Evolutionary conservation across 1,139 yeast genomes (phyloP).

Genomic region (Candida anutae): DNA sequence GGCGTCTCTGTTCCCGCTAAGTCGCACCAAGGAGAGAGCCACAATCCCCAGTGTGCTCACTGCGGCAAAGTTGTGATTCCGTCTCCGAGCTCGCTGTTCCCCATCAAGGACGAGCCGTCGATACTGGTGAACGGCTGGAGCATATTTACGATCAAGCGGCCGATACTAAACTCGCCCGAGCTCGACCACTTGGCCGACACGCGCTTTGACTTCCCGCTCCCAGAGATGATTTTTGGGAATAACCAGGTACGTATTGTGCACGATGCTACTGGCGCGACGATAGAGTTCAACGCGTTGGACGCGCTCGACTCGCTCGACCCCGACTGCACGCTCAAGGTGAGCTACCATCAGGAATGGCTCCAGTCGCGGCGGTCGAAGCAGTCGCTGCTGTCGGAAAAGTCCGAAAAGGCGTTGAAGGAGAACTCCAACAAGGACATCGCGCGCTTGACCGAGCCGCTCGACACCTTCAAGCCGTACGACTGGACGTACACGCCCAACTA

Average conservation of each 20-base stretch:
- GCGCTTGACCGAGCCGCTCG: conserved; percentile 32
- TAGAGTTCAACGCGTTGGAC: conserved; percentile 69
- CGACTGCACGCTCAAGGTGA: conserved; percentile 46
- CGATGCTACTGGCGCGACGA: conserved; percentile 33
- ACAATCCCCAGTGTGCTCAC: conserved; percentile 49
- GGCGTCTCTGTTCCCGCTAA: conserved; percentile 26
- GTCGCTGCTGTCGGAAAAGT: conserved; percentile 15
- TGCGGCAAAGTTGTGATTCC: conserved; percentile 73
- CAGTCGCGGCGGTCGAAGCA: conserved; percentile 44
- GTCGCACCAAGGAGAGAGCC: conserved; percentile 26
- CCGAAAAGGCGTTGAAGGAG: conserved; percentile 23
- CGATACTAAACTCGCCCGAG: conserved; percentile 70
- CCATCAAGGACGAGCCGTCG: conserved; percentile 57
- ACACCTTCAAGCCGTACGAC: conserved; percentile 67
- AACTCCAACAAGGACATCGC: conserved; percentile 23
- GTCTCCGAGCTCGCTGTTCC: conserved; percentile 57
- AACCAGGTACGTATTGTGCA: conserved; percentile 51
- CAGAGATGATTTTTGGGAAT: conserved; percentile 98
- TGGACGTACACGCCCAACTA: conserved; percentile 92
- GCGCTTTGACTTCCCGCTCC: conserved; percentile 71
- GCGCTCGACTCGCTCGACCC: conserved; percentile 63
- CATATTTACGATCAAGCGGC: conserved; percentile 62
- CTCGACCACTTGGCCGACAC: conserved; percentile 59
- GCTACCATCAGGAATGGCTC: conserved; percentile 88
- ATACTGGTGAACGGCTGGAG: conserved; percentile 70